These are phyloP conservation scores for Desmodesmus armatus DNA, from an alignment of 139 green algal species.

Conservation along the genomic window DNA sequence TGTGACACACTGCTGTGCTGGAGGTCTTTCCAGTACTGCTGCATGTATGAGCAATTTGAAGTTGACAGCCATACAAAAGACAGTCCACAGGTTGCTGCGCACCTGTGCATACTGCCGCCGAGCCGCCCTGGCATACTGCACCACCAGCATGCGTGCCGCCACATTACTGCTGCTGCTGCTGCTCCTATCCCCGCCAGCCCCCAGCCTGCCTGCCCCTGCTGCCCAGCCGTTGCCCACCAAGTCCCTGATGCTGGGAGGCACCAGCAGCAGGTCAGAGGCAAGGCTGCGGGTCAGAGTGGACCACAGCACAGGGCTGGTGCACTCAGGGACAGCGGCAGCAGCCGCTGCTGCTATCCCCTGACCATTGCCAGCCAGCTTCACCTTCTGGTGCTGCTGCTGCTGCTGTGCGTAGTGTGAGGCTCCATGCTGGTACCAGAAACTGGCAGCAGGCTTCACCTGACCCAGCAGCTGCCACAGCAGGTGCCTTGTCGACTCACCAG, in stretches of 20 bases:
- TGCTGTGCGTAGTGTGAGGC: too few species aligned
- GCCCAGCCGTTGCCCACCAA: conserved; percentile 2
- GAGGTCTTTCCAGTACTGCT: not conserved
- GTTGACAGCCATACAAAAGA: too few species aligned
- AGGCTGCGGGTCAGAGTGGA: not conserved
- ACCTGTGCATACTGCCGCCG: not conserved
- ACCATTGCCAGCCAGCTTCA: not conserved
- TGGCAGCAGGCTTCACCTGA: too few species aligned
- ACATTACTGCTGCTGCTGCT: conserved; percentile 19
- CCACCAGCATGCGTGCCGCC: conserved; percentile 19
- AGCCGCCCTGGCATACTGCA: conserved; percentile 8
- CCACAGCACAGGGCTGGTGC: not conserved
- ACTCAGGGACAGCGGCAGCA: not conserved
- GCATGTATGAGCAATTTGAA: too few species aligned
- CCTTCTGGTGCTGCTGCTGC: not conserved
- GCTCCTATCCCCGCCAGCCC: not conserved
- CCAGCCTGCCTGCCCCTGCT: not conserved
- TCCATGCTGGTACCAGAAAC: too few species aligned
- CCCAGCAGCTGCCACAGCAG: not conserved
- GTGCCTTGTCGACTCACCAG: not conserved
- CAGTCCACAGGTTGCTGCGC: not conserved
- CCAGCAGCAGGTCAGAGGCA: conserved; percentile 7
- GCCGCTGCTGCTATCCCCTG: not conserved
- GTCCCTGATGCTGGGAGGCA: conserved; percentile 8
- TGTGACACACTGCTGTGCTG: not conserved